phyloP scores from a whole-genome alignment of 2,329 filamentous ascomycete species.

The Colletotrichum theobromicola region DNA sequence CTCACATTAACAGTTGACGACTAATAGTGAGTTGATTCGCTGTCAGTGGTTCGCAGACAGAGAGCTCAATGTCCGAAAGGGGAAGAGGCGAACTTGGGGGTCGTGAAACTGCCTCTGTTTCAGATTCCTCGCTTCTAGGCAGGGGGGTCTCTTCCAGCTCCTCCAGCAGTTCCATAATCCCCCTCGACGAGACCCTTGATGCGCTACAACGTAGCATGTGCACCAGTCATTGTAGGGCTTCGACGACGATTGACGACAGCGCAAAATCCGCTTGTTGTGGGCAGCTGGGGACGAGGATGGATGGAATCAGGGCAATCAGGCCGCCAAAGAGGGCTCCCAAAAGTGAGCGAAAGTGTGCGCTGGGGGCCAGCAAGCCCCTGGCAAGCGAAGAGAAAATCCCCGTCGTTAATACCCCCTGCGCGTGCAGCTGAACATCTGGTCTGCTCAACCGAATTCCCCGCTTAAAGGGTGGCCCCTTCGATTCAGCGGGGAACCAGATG shows the following conservation, averaged over 20 bases:
- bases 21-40: conserved; percentile 10
- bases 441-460: not conserved
- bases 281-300: not conserved
- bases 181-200: conserved; percentile 1
- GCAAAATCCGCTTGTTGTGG: conserved; percentile 11
- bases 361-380: not conserved
- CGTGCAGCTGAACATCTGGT: not conserved
- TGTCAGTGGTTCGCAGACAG: conserved; percentile 3
- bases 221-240: not conserved
- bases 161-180: not conserved
- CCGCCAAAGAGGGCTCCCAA: not conserved
- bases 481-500: conserved; percentile 15
- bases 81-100: conserved; percentile 11
- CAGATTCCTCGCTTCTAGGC: conserved; percentile 6
- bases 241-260: not conserved
- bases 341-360: not conserved
- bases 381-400: conserved; percentile 7
- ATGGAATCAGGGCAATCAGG: not conserved
- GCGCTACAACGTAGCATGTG: conserved; percentile 12
- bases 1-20: not conserved
- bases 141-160: not conserved
- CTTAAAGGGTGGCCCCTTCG: not conserved
- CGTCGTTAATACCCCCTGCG: not conserved
- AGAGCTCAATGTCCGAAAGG: conserved; percentile 16
- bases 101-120: conserved; percentile 20